Conservation (phyloP, 495 filamentous ascomycete genomes). For the Neurospora cerealis region DNA sequence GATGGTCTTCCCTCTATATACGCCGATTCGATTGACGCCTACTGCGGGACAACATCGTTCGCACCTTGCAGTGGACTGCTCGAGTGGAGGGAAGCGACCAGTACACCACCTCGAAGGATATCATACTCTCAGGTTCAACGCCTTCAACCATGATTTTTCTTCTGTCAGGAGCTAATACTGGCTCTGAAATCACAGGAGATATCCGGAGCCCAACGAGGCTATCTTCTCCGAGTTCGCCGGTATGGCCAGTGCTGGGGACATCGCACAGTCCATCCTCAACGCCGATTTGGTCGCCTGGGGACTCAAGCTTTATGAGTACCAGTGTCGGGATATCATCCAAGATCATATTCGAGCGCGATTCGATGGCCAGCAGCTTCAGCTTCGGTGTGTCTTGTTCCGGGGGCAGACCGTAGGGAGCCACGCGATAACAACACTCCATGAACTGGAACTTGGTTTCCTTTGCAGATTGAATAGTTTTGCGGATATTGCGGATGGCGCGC, state of each 20-base stretch:
- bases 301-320: not conserved
- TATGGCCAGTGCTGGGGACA: not conserved
- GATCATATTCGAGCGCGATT: constrained; percentile 1
- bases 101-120: constrained; percentile 23
- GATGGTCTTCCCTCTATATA: too few relatives aligned
- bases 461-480: not conserved
- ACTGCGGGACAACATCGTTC: constrained; percentile 45
- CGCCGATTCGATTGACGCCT: too few relatives aligned
- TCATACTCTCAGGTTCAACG: constrained; percentile 42
- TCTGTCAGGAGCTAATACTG: not conserved
- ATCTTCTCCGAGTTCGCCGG: not conserved
- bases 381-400: not conserved
- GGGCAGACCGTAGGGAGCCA: not conserved
- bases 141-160: not conserved
- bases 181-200: not conserved
- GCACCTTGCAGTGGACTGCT: constrained; percentile 55
- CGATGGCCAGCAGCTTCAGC: constrained; percentile 3
- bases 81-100: constrained; percentile 46
- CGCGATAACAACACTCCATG: not conserved
- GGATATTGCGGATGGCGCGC: too few relatives aligned
- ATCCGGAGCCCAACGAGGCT: not conserved
- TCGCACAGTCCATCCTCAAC: not conserved
- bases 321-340: not conserved
- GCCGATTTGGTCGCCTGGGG: not conserved
- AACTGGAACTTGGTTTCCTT: not conserved